Conservation (phyloP, 139 green algal species). For the Chlamydomonas sp. region DNA sequence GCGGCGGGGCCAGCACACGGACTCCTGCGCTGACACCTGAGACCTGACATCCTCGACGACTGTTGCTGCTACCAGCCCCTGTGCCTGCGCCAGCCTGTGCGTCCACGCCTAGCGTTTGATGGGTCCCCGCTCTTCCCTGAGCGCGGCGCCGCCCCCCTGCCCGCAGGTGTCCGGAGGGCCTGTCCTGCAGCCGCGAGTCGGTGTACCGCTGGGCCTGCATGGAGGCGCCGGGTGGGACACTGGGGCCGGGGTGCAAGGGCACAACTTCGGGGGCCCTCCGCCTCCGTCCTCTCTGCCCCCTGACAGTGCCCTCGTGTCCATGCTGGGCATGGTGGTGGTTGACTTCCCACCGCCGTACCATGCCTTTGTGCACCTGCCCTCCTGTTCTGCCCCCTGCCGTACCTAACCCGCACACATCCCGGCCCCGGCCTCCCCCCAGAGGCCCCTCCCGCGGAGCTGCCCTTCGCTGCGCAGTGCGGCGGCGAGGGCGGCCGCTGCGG, state of each 20-base stretch:
- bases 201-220: neutral
- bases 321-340: no score
- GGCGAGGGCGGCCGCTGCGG: neutral
- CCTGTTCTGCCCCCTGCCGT: neutral
- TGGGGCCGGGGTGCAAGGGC: no score
- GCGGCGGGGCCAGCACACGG: neutral
- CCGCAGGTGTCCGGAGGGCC: neutral
- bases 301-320: no score
- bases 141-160: no score
- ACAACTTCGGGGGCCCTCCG: no score
- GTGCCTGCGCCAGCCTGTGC: no score
- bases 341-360: no score
- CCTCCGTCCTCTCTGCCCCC: no score
- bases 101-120: no score
- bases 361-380: no score
- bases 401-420: neutral
- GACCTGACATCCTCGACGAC: neutral
- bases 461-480: neutral
- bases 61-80: no score
- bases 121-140: no score
- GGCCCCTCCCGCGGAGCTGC: neutral
- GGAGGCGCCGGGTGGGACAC: neutral
- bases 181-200: neutral
- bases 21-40: neutral
- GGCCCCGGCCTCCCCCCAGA: neutral